Evolutionary conservation across 306 rosid genomes (phyloP).

Genomic region (Neltuma alba): DNA sequence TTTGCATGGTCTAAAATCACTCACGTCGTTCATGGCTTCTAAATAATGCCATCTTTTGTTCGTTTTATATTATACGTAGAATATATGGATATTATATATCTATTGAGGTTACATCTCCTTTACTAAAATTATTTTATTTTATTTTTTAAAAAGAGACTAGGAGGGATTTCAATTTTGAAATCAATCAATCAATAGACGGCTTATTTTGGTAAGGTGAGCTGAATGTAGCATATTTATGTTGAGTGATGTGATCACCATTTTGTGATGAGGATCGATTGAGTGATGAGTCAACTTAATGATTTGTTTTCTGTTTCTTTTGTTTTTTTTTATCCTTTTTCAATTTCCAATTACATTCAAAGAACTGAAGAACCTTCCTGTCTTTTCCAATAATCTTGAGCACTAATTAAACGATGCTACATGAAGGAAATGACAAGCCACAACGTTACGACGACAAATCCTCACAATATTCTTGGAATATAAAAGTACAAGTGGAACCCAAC

Average conservation of each 20-base stretch:
- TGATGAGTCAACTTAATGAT: neutral
- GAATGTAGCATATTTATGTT: neutral
- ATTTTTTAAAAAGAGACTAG: too few species aligned
- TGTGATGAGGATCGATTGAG: neutral
- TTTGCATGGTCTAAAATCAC: too few species aligned
- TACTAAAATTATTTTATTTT: too few species aligned
- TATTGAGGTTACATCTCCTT: too few species aligned
- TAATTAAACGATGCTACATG: neutral
- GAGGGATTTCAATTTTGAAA: neutral
- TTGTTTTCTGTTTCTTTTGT: neutral
- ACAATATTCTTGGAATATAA: neutral
- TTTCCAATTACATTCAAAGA: slow-evolving; percentile 2
- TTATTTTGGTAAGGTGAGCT: neutral
- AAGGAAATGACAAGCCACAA: neutral
- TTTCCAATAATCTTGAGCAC: neutral
- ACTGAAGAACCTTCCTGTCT: neutral
- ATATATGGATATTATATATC: too few species aligned
- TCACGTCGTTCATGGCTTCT: too few species aligned
- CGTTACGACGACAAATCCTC: neutral
- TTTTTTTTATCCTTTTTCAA: too few species aligned
- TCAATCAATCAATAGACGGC: neutral
- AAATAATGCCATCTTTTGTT: too few species aligned
- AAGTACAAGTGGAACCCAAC: neutral
- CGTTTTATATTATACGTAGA: too few species aligned
- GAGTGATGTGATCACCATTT: neutral